Conservation (phyloP, 371 early-diverging fungal species). For the Syncephalastrum contaminatum region DNA sequence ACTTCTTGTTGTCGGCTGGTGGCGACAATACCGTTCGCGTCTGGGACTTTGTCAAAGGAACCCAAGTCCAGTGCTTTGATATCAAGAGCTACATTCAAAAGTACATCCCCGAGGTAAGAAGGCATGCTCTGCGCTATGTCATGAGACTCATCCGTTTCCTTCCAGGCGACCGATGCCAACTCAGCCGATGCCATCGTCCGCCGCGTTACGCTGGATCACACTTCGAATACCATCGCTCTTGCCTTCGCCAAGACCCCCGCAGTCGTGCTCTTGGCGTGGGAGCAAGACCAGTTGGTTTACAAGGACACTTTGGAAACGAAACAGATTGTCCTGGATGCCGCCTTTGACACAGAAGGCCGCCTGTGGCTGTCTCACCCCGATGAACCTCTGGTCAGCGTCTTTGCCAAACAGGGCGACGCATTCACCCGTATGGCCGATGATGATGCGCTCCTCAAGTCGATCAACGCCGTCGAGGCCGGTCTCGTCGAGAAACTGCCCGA, state of each 20-base stretch:
- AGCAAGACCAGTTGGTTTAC: constrained; percentile 22
- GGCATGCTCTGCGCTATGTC: no score
- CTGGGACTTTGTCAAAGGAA: constrained; percentile 70
- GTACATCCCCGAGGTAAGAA: constrained; percentile 35
- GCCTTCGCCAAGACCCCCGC: constrained; percentile 42
- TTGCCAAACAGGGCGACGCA: no score
- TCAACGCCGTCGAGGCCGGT: constrained; percentile 42
- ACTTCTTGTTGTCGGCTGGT: constrained; percentile 76
- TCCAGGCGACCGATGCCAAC: constrained; percentile 38
- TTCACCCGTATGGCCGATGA: constrained; percentile 8
- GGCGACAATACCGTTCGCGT: constrained; percentile 83
- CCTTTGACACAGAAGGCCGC: constrained; percentile 27
- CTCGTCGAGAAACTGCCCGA: constrained; percentile 46
- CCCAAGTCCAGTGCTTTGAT: constrained; percentile 38
- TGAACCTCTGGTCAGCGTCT: constrained; percentile 1
- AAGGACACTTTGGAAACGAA: constrained; percentile 27
- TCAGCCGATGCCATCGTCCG: constrained; percentile 41
- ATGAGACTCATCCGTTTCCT: background rate
- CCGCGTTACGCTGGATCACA: constrained; percentile 19
- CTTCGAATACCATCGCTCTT: constrained; percentile 24
- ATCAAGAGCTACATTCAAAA: constrained; percentile 43
- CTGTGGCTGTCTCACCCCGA: constrained; percentile 36
- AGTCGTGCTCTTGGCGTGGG: constrained; percentile 34
- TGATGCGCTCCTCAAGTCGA: constrained; percentile 31
- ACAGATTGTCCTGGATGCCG: constrained; percentile 28